These are phyloP conservation scores for Lindgomyces ingoldianus DNA, from an alignment of 495 filamentous ascomycete species.

Conservation along the genomic window DNA sequence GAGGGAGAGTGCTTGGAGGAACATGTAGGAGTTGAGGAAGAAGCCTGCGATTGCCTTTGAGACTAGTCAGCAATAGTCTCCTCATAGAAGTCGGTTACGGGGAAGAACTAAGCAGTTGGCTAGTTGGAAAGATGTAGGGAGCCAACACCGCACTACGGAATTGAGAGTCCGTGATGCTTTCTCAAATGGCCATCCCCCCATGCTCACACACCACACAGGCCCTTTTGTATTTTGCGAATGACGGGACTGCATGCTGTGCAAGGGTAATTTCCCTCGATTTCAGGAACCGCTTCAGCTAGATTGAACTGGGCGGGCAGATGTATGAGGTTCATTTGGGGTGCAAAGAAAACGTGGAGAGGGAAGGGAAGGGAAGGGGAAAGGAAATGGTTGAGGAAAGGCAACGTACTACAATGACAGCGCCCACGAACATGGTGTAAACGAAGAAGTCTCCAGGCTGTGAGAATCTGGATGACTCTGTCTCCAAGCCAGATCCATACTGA, in stretches of 20 bases:
- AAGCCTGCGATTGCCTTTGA: conserved; percentile 55
- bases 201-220: conserved; percentile 74
- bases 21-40: conserved; percentile 53
- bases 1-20: conserved; percentile 69
- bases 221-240: conserved; percentile 73
- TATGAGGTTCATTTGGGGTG: conserved; percentile 63
- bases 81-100: background rate
- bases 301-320: conserved; percentile 89
- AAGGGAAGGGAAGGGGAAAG: conserved; percentile 4
- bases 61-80: conserved; percentile 44
- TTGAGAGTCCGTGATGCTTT: conserved; percentile 66
- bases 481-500: conserved; percentile 64
- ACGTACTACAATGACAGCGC: conserved; percentile 63
- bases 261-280: conserved; percentile 95
- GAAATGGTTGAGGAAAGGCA: too few species aligned
- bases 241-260: conserved; percentile 67
- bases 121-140: conserved; percentile 75
- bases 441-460: conserved; percentile 67
- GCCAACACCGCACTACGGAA: conserved; percentile 76
- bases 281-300: conserved; percentile 95
- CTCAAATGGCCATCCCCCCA: conserved; percentile 88
- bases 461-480: conserved; percentile 62
- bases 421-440: conserved; percentile 65
- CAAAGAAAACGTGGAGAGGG: conserved; percentile 18
- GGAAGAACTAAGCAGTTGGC: too few species aligned